phyloP scores from a whole-genome alignment of 768 basidiomycete species.

The Leccinum olivaceopallidum region DNA sequence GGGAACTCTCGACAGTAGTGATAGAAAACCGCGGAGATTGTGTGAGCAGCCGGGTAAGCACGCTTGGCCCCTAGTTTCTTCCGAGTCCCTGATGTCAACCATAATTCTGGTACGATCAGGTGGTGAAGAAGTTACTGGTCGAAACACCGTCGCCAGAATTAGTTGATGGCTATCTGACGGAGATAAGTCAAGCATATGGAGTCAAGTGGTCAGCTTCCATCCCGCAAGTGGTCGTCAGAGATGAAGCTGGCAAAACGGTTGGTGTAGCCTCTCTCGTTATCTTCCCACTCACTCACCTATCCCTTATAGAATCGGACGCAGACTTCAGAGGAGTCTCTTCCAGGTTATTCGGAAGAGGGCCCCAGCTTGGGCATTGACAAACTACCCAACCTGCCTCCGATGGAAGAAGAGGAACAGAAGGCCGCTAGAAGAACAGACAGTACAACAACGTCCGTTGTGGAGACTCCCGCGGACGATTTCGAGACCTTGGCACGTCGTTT shows the following conservation, averaged over 20 bases:
- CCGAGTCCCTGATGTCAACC: slow-evolving; percentile 2
- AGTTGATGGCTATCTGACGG: slow-evolving; percentile 84
- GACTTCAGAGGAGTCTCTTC: slow-evolving; percentile 22
- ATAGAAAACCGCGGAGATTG: slow-evolving; percentile 82
- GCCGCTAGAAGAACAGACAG: slow-evolving; percentile 7
- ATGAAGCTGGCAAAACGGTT: slow-evolving; percentile 42
- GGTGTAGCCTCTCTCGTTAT: slow-evolving; percentile 11
- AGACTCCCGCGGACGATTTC: slow-evolving; percentile 62
- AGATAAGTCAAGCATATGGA: slow-evolving; percentile 88
- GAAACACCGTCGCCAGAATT: slow-evolving; percentile 71
- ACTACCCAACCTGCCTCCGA: slow-evolving; percentile 53
- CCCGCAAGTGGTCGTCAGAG: slow-evolving; percentile 28
- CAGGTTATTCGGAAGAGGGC: slow-evolving; percentile 29
- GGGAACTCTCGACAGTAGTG: slow-evolving; percentile 82
- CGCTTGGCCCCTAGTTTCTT: background rate
- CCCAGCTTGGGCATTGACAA: slow-evolving; percentile 31
- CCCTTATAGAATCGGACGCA: slow-evolving; percentile 10
- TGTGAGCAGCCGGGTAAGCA: slow-evolving; percentile 80
- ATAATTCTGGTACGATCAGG: slow-evolving; percentile 41
- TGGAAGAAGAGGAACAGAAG: slow-evolving; percentile 45
- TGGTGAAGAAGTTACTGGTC: slow-evolving; percentile 70
- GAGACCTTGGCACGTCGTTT: slow-evolving; percentile 78
- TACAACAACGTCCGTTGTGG: slow-evolving; percentile 10
- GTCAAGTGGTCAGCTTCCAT: slow-evolving; percentile 60
- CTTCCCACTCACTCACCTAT: slow-evolving; percentile 12